Evolutionary conservation across 164 flowering plant genomes (phyloP).

Genomic region (Piper longum): DNA sequence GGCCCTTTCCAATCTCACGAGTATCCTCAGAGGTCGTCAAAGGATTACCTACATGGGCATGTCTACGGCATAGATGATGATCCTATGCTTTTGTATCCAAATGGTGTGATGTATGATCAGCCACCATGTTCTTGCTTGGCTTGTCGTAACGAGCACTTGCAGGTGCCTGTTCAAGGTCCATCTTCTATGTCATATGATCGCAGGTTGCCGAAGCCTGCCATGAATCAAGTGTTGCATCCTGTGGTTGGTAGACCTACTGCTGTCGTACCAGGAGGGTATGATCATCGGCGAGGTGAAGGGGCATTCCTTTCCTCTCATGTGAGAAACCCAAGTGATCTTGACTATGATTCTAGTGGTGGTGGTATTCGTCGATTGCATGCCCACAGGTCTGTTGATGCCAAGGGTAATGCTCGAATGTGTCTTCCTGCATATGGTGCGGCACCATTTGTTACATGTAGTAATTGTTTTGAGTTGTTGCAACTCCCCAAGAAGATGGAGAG

Average conservation of each 20-base stretch:
- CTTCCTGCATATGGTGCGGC: conserved; percentile 65
- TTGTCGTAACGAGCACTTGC: conserved; percentile 35
- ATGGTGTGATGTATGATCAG: conserved; percentile 30
- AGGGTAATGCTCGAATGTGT: conserved; percentile 17
- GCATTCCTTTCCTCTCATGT: conserved; percentile 12
- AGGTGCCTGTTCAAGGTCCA: conserved; percentile 26
- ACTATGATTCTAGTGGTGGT: conserved; percentile 19
- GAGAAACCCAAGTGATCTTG: conserved; percentile 36
- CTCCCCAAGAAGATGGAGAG: conserved; percentile 37
- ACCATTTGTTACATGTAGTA: conserved; percentile 57
- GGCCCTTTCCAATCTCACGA: conserved; percentile 19
- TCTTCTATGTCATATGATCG: conserved; percentile 15
- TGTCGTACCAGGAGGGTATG: conserved; percentile 19
- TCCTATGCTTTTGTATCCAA: conserved; percentile 19
- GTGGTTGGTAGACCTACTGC: conserved; percentile 14
- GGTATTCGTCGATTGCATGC: conserved; percentile 16
- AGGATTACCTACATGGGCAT: conserved; percentile 23
- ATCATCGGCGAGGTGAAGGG: conserved; percentile 15
- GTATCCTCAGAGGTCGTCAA: conserved; percentile 3
- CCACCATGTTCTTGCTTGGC: conserved; percentile 47
- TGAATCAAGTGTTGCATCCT: conserved; percentile 20
- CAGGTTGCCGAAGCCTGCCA: conserved; percentile 19
- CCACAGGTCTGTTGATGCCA: conserved; percentile 18
- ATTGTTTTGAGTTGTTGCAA: conserved; percentile 60
- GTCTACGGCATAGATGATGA: conserved; percentile 15